Evolutionary conservation across 2,329 filamentous ascomycete genomes (phyloP), one percentile per base, ranked within the genome.

Genomic region (Didymella lethalis): DNA sequence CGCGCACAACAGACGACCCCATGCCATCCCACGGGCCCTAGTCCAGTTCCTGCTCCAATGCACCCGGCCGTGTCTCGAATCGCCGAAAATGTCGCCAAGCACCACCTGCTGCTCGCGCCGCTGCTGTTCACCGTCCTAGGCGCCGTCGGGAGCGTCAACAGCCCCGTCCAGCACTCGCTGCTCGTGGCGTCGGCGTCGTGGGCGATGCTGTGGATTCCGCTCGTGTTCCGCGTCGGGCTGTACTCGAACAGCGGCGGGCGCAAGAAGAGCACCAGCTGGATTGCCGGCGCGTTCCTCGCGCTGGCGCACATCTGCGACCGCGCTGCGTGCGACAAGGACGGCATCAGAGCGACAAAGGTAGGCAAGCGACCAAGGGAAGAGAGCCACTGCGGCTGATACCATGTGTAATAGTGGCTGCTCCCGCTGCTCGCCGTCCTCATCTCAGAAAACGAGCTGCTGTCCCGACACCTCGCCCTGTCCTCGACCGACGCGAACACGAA

Each of bases 321-420:
- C 53, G 75, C 75, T 20, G 77, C 79, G n/a, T 75, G 76, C 62
- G 78, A 80, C 60, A 76, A 75, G 50, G 71, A 76, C 59, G 77
- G 76, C 40, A 75, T 80, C n/a, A 78, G 79, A 75, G 77, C 78
- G 72, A 77, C 77, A 23, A 81, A 82, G 78, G 81, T 82, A 66
- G 43, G 12, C 23, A 28, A 12, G 10, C 20, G 5, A 7, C 23
- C 14, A 14, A 8, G 23, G 14, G 10, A 14, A 10, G 6, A 1
- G 28, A 3, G 5, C 4, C 2, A 2, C 26, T n/a, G 7, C 34
- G 25, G 23, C 23, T 23, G 23, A 23, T 3, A 23, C 23, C 41
- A 40, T 43, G 26, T 3, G 20, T 66, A 32, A 53, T 54, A n/a
- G 77, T 71, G 71, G 31, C 57, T 78, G 2, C 65, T 79, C 14